Evolutionary conservation across 306 rosid genomes (phyloP).

Genomic region (Pachyrhizus erosus): DNA sequence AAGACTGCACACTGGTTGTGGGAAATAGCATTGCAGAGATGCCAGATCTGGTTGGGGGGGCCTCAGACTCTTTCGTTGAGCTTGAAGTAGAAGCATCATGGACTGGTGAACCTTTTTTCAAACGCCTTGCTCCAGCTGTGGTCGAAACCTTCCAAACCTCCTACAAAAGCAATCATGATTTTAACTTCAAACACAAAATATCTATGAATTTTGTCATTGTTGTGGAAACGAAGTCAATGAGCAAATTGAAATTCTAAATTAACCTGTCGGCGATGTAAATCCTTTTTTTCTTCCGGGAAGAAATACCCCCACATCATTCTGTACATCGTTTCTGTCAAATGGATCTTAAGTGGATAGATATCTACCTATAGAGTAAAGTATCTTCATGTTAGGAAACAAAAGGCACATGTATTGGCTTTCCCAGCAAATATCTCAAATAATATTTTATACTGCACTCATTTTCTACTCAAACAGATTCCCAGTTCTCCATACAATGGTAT

Average conservation of each 20-base stretch:
- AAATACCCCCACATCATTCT: constrained; percentile 97
- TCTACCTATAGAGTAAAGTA: constrained; percentile 66
- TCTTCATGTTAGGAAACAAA: constrained; percentile 46
- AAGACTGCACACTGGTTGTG: constrained; percentile 53
- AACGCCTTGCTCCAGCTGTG: constrained; percentile 88
- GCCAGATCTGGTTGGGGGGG: constrained; percentile 60
- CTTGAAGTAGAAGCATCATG: constrained; percentile 62
- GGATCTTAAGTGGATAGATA: constrained; percentile 94
- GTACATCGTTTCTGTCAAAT: constrained; percentile 91
- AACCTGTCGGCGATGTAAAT: constrained; percentile 92
- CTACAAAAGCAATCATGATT: constrained; percentile 54
- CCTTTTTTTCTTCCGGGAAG: constrained; percentile 87
- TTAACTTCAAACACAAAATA: constrained; percentile 15
- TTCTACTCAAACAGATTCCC: constrained; percentile 9
- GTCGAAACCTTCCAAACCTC: constrained; percentile 99
- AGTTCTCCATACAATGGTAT: not conserved
- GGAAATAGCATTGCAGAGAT: constrained; percentile 50
- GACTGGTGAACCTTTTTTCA: constrained; percentile 67
- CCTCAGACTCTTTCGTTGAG: constrained; percentile 65
- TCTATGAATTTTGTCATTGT: constrained; percentile 26
- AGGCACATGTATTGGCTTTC: constrained; percentile 14
- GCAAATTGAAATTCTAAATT: constrained; percentile 41
- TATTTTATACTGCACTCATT: not conserved
- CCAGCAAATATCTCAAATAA: constrained; percentile 26
- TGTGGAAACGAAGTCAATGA: constrained; percentile 16